A percentile compares a stretch with the other conserved stretches of the same genome.
phyloP scores from a whole-genome alignment of 345 rosid genomes.

The Heritiera fomes region DNA sequence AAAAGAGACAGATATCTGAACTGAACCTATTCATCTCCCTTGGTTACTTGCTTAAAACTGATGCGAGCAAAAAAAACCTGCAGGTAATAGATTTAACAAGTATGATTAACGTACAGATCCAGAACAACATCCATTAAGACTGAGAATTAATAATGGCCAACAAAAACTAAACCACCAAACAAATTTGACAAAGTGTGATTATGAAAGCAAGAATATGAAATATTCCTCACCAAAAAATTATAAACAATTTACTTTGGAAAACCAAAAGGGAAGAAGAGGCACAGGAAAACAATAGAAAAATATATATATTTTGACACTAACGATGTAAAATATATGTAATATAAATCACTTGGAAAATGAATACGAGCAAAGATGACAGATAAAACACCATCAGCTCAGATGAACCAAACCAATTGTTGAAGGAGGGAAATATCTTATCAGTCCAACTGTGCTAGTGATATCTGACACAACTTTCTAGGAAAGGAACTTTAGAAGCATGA shows the following conservation, averaged over 20 bases:
- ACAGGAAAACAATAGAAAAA: neutral
- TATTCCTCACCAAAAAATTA: neutral
- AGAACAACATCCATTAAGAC: neutral
- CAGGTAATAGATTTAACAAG: neutral
- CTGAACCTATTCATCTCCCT: conserved; percentile 30
- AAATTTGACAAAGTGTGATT: conserved; percentile 8
- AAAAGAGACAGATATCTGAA: conserved; percentile 17
- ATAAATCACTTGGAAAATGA: neutral
- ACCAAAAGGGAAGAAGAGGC: neutral
- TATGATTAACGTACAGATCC: conserved; percentile 12
- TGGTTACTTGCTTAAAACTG: neutral
- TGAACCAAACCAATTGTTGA: too few species aligned
- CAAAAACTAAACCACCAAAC: neutral
- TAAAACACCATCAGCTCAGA: too few species aligned
- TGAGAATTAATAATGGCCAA: neutral
- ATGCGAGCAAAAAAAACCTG: conserved; percentile 11
- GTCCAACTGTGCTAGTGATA: neutral
- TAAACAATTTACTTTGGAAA: conserved; percentile 1
- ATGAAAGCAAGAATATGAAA: neutral
- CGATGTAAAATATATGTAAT: too few species aligned
- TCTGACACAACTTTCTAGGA: conserved; percentile 12
- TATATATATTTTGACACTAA: too few species aligned
- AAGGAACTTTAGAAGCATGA: neutral
- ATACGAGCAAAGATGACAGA: neutral
- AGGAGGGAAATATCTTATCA: neutral